phyloP scores from a whole-genome alignment of 768 basidiomycete species.

The Collybia sordida region DNA sequence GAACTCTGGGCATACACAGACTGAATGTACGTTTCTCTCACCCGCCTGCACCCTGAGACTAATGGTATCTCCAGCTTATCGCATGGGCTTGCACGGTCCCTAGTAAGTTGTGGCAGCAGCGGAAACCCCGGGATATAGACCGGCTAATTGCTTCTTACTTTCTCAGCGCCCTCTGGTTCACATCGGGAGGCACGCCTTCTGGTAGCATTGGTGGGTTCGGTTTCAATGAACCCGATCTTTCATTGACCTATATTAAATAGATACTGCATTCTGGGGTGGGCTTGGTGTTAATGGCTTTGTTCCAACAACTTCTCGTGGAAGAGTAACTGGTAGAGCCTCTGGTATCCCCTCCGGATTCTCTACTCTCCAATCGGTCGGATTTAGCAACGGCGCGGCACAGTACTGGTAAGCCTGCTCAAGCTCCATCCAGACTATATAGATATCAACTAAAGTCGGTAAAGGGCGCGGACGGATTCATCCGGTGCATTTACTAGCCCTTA shows the following conservation, averaged over 20 bases:
- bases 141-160: constrained; percentile 14
- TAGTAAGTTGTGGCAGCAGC: constrained; percentile 28
- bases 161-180: constrained; percentile 33
- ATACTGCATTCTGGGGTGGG: too few species aligned
- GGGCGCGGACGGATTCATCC: constrained; percentile 25
- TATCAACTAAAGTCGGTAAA: too few species aligned
- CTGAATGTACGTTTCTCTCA: constrained; percentile 32
- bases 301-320: too few species aligned
- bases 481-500: constrained; percentile 34
- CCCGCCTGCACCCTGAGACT: constrained; percentile 7
- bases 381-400: too few species aligned
- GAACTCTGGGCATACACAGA: constrained; percentile 39
- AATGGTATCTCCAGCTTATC: constrained; percentile 17
- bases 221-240: neutral
- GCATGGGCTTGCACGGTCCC: constrained; percentile 34
- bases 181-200: constrained; percentile 30
- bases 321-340: too few species aligned
- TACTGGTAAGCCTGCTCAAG: too few species aligned
- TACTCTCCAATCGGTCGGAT: too few species aligned
- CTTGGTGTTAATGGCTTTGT: too few species aligned
- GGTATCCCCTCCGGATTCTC: too few species aligned
- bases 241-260: constrained; percentile 14
- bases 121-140: constrained; percentile 8
- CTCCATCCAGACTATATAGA: too few species aligned
- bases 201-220: constrained; percentile 17